Conservation (phyloP, 306 rosid genomes). For the Trifolium dubium region DNA sequence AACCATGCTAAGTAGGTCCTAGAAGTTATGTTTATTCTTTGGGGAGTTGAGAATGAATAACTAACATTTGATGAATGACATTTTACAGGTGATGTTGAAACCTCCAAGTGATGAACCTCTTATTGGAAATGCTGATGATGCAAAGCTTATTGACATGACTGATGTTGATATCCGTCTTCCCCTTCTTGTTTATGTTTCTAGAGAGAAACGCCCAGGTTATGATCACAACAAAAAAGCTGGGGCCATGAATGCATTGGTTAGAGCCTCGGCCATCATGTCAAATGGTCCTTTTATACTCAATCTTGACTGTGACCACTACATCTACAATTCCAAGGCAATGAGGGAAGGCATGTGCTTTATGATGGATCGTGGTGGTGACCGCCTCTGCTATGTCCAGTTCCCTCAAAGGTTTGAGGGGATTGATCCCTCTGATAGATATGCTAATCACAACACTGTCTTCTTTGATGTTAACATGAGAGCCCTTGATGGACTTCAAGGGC, state of each 20-base stretch:
- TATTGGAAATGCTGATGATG: conserved; percentile 68
- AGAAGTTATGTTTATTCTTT: conserved; percentile 1
- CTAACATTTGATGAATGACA: conserved; percentile 12
- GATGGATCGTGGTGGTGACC: conserved; percentile 99
- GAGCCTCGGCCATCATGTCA: conserved; percentile 94
- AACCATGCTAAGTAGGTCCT: neutral
- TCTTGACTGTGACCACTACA: conserved; percentile 91
- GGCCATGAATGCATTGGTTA: conserved; percentile 93
- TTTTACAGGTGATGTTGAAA: conserved; percentile 92
- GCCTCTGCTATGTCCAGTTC: conserved; percentile 92
- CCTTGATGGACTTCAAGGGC: conserved; percentile 96
- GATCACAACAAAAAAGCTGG: conserved; percentile 98
- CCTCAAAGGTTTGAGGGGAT: conserved; percentile 98
- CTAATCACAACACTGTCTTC: conserved; percentile 95
- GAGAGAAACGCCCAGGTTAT: conserved; percentile 96
- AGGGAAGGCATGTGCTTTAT: conserved; percentile 97
- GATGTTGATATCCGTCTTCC: conserved; percentile 93
- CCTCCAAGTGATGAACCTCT: conserved; percentile 98
- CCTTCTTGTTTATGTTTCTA: conserved; percentile 88
- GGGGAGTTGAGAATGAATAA: conserved; percentile 29
- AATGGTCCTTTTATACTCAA: conserved; percentile 94
- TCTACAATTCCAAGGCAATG: conserved; percentile 92
- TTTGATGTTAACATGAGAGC: conserved; percentile 99
- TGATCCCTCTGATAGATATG: conserved; percentile 96
- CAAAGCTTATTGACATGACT: conserved; percentile 67